These are phyloP conservation scores for Irineochytrium annulatum DNA, from an alignment of 192 early-diverging fungal species.

Conservation along the genomic window DNA sequence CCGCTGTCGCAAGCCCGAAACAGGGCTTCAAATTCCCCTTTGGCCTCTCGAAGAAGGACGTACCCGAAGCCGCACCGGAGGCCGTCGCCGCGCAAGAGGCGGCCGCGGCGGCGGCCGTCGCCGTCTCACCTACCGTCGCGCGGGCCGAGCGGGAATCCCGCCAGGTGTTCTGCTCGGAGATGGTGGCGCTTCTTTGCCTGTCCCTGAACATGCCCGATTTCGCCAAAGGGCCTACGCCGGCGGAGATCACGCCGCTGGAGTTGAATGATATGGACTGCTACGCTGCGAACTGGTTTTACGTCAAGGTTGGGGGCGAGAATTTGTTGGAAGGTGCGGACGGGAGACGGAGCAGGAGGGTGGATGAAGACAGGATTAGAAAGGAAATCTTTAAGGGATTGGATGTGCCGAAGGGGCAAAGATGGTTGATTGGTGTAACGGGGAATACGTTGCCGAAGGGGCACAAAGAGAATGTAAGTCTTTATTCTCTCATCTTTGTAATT, in stretches of 20 bases:
- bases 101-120: no score
- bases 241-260: slow-evolving; percentile 23
- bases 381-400: background rate
- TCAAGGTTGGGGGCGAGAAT: background rate
- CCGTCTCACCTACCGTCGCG: background rate
- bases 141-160: background rate
- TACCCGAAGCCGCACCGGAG: background rate
- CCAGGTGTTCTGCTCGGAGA: slow-evolving; percentile 19
- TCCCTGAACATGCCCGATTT: slow-evolving; percentile 9
- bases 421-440: background rate
- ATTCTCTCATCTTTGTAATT: background rate
- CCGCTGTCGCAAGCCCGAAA: no score
- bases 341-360: no score
- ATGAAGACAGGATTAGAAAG: no score
- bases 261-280: slow-evolving; percentile 10
- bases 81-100: background rate
- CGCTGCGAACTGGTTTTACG: slow-evolving; percentile 1
- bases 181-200: slow-evolving; percentile 15
- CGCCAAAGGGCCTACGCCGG: background rate
- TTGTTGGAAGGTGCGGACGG: background rate
- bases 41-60: background rate
- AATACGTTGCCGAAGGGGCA: background rate
- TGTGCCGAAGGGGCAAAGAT: background rate
- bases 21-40: no score
- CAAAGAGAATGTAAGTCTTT: background rate